Evolutionary conservation across 2,329 filamentous ascomycete genomes (phyloP), one percentile per base, ranked within the genome.

Genomic region (Alternaria conjuncta): DNA sequence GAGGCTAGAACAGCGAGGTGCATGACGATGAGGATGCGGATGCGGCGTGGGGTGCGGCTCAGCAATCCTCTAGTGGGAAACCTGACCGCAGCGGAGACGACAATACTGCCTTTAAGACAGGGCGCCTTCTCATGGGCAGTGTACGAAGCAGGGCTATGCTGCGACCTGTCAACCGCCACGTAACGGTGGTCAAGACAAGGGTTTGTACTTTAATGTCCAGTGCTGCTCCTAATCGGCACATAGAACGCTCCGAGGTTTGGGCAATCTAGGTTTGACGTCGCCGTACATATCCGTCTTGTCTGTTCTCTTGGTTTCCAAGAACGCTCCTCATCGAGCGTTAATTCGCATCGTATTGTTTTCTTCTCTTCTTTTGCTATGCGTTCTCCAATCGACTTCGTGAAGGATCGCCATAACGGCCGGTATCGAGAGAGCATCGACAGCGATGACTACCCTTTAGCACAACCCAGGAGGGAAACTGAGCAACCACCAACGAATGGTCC

Each of bases 351-450:
- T 10, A 28, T 53, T 7, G 41, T 32, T 15, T 4, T 1, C 25
- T 60, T 51, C 51, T 59, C 30, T 43, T 59, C 30, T 20, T 46
- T 50, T 57, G 64, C 4, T 44, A 73, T 73, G 71, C 68, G 68
- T 64, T 72, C 70, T 36, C 70, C 70, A 15, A 62, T 73, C 55
- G 70, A 72, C 28, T 70, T 71, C n/a, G 71, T 72, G 60, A 73
- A 73, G 54, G 68, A 63, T 12, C 63, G 66, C 47, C 55, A 60
- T 23, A 71, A 73, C 26, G 65, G 71, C 28, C 62, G 65, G 53
- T 73, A 70, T 51, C 67, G 68, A 25, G 70, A 71, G 57, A 72
- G 69, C 28, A 68, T 70, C 45, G 71, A 73, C 30, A 71, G 68
- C 55, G 68, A 73, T 20, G 60, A 61, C 47, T 62, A 47, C 60